Percentiles rank a stretch among this genome's conserved stretches.
Evolutionary conservation across 306 rosid species (phyloP).

Genomic region (Arachis stenosperma): DNA sequence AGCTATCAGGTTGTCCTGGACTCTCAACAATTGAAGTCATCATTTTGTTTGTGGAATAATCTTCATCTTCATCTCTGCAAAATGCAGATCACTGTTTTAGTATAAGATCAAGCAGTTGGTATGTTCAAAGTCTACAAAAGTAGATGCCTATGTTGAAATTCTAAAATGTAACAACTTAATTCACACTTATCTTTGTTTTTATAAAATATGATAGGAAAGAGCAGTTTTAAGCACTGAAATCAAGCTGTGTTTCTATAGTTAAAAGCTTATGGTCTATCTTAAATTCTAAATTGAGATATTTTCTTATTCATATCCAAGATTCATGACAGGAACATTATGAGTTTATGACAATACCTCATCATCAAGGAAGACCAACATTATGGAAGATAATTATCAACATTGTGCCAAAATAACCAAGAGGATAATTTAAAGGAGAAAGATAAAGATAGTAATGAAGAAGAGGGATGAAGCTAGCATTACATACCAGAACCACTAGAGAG

Average conservation of each 20-base stretch:
- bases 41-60: constrained; percentile 47
- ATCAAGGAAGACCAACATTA: constrained; percentile 63
- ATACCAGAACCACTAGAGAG: constrained; percentile 69
- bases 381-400: constrained; percentile 30
- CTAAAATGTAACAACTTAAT: background rate
- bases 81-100: constrained; percentile 11
- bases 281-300: constrained; percentile 28
- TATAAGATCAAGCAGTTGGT: background rate
- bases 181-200: background rate
- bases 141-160: background rate
- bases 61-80: constrained; percentile 63
- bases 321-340: constrained; percentile 10
- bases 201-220: background rate
- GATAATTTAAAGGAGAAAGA: background rate
- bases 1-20: too few species aligned
- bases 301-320: constrained; percentile 1
- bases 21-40: background rate
- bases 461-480: constrained; percentile 34
- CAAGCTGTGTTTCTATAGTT: background rate
- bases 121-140: background rate
- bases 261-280: background rate
- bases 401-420: background rate
- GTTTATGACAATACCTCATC: constrained; percentile 63
- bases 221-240: background rate
- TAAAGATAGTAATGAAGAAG: background rate